Percentiles rank a stretch among this genome's conserved stretches.
These are phyloP conservation scores for Beauveria sp. DNA, from an alignment of 2,329 filamentous ascomycete species.

Conservation along the genomic window DNA sequence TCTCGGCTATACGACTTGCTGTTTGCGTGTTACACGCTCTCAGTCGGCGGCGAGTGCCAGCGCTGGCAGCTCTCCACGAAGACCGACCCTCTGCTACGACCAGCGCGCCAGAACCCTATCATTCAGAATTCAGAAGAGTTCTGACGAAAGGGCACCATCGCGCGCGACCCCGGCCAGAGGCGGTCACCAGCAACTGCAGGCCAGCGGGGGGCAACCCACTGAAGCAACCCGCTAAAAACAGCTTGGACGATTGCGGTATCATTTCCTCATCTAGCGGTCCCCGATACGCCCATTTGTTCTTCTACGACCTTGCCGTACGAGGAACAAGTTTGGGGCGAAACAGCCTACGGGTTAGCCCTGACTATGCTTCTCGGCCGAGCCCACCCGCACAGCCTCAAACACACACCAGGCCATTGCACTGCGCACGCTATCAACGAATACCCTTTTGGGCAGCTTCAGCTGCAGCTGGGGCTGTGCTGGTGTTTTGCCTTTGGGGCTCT, in stretches of 20 bases:
- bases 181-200: background rate
- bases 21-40: background rate
- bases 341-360: conserved; percentile 6
- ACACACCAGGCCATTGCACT: background rate
- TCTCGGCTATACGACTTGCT: background rate
- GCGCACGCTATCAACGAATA: background rate
- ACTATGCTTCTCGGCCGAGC: conserved; percentile 4
- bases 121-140: background rate
- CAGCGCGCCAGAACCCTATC: too few relatives aligned
- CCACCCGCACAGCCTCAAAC: conserved; percentile 7
- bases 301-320: background rate
- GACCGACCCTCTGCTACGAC: too few relatives aligned
- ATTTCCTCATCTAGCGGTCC: background rate
- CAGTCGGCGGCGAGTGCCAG: conserved; percentile 3
- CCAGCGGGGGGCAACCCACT: background rate
- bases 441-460: background rate
- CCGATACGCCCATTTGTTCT: too few relatives aligned
- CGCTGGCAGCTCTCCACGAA: background rate
- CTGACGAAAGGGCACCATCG: background rate
- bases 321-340: background rate
- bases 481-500: background rate
- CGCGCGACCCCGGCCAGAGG: background rate
- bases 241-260: background rate
- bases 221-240: background rate
- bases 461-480: conserved; percentile 1